phyloP scores from a whole-genome alignment of 371 early-diverging fungal genomes.

The Funneliformis caledonium region DNA sequence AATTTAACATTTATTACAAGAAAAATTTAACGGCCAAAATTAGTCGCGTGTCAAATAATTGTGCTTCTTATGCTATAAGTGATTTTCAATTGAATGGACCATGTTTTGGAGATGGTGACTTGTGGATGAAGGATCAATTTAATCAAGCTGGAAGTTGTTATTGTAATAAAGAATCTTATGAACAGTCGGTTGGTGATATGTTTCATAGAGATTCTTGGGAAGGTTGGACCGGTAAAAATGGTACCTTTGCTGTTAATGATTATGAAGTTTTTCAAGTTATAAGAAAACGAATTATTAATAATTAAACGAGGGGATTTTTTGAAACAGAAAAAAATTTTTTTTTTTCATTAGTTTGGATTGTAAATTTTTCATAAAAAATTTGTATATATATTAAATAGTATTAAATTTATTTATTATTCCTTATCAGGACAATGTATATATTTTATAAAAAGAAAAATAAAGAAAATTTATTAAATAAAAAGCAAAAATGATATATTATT shows the following conservation, averaged over 20 bases:
- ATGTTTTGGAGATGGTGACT: constrained; percentile 37
- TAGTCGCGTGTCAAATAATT: not conserved
- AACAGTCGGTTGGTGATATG: constrained; percentile 29
- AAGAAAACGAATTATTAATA: not conserved
- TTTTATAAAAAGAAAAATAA: too few species aligned
- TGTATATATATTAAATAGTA: too few species aligned
- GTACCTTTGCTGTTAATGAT: constrained; percentile 32
- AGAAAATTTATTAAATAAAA: too few species aligned
- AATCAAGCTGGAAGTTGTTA: constrained; percentile 9
- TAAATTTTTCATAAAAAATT: too few species aligned
- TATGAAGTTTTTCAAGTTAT: constrained; percentile 39
- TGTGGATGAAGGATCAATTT: constrained; percentile 28
- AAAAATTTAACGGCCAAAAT: constrained; percentile 18
- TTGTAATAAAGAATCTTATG: constrained; percentile 30
- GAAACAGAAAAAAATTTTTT: too few species aligned
- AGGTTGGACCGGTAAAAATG: constrained; percentile 21
- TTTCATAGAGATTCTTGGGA: constrained; percentile 34
- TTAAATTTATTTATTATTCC: too few species aligned
- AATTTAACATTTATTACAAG: constrained; percentile 18
- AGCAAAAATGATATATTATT: too few species aligned
- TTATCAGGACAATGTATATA: too few species aligned
- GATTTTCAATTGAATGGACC: constrained; percentile 18
- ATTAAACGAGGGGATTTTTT: not conserved
- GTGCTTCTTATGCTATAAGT: constrained; percentile 18
- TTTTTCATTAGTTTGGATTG: too few species aligned